Percentiles rank a stretch among this genome's conserved stretches.
phyloP scores from a whole-genome alignment of 257 asterid species.

The Lantana camara region DNA sequence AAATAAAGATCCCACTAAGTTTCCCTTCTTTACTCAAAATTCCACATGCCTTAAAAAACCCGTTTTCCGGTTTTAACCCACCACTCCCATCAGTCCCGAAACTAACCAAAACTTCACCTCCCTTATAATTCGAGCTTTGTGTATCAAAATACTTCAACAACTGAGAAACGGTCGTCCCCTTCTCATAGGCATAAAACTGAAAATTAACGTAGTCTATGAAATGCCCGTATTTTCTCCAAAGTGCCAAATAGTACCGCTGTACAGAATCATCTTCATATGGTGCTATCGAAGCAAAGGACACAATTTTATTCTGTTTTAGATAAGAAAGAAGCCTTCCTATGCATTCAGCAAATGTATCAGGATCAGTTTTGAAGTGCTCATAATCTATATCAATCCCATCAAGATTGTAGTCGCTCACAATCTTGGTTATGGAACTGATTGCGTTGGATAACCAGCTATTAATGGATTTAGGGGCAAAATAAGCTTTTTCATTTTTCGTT shows the following conservation, averaged over 20 bases:
- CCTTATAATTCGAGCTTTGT: conserved; percentile 54
- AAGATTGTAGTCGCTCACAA: conserved; percentile 50
- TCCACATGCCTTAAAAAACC: conserved; percentile 65
- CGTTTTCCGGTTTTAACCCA: conserved; percentile 59
- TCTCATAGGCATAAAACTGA: conserved; percentile 68
- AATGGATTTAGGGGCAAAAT: conserved; percentile 52
- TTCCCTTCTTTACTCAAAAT: conserved; percentile 50
- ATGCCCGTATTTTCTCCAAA: conserved; percentile 61
- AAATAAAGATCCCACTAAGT: conserved; percentile 75
- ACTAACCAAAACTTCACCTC: conserved; percentile 59
- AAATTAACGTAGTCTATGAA: conserved; percentile 71
- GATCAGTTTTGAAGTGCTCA: conserved; percentile 64
- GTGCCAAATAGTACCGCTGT: conserved; percentile 57
- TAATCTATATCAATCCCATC: conserved; percentile 82
- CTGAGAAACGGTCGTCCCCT: conserved; percentile 51
- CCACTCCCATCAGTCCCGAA: conserved; percentile 70
- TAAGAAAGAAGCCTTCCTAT: conserved; percentile 54
- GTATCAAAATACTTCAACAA: conserved; percentile 58
- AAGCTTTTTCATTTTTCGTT: conserved; percentile 18
- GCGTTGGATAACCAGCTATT: conserved; percentile 69
- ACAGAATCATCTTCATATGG: conserved; percentile 54
- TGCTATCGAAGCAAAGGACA: conserved; percentile 65
- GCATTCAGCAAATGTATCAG: conserved; percentile 75
- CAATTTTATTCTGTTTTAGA: conserved; percentile 53
- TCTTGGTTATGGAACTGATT: conserved; percentile 48